These are phyloP conservation scores for Kluyveromyces nonfermentans DNA, from an alignment of 805 yeast genomes.

Conservation along the genomic window DNA sequence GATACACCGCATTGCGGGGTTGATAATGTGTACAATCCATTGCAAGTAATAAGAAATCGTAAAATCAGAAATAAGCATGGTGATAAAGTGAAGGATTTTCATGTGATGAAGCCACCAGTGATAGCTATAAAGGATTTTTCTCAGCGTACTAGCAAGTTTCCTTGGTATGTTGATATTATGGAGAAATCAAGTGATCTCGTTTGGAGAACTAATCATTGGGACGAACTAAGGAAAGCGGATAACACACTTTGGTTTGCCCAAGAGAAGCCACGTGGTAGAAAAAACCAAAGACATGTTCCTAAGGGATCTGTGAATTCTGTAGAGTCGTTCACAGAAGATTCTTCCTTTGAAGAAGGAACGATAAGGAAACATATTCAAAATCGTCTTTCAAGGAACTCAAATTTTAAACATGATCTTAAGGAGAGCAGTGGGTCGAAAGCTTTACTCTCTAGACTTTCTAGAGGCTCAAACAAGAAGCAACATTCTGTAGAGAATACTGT, in stretches of 20 bases:
- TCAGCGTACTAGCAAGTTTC: slow-evolving; percentile 37
- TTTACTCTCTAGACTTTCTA: neutral
- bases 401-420: neutral
- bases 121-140: slow-evolving; percentile 50
- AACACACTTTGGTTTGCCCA: slow-evolving; percentile 21
- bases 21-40: slow-evolving; percentile 69
- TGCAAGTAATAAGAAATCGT: slow-evolving; percentile 73
- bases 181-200: slow-evolving; percentile 48
- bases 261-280: neutral
- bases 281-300: neutral
- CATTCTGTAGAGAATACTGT: neutral
- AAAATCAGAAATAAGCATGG: slow-evolving; percentile 43
- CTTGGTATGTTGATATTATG: slow-evolving; percentile 57
- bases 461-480: neutral
- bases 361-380: neutral
- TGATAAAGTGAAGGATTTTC: slow-evolving; percentile 34
- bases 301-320: neutral
- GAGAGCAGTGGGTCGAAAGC: neutral
- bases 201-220: slow-evolving; percentile 38
- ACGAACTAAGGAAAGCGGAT: slow-evolving; percentile 22
- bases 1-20: slow-evolving; percentile 34
- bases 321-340: neutral
- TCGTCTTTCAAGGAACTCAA: neutral
- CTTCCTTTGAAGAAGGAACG: neutral
- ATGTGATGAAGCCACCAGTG: slow-evolving; percentile 43